Base-by-base conservation (phyloP, 2,329 filamentous ascomycete genomes). In the Bertia moriformis region DNA sequence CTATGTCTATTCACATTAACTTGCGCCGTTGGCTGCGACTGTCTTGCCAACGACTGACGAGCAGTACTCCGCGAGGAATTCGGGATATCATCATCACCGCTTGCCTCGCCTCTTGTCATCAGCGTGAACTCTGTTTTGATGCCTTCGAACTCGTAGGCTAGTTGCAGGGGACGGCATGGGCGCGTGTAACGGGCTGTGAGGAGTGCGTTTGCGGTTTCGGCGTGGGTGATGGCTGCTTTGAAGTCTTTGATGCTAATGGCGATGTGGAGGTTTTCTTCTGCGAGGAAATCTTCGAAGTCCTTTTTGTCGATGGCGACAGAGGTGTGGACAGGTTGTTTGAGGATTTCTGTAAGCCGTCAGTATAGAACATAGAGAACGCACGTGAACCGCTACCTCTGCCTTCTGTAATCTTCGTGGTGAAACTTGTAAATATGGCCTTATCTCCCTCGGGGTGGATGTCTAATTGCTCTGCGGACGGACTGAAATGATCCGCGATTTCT, bases 161-260 rank as follows among this genome's bases (percentile, higher is more conserved):
- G 66, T 44, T 78, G 73, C 44, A 79, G 51, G 3, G 75, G 75
- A 19, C 71, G 64, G 22, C 64, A 71, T 3, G 75, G 72, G 17
- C 63, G 61, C 2, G 73, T 78, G 48, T 77, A 79, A 40, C 62
- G 63, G 22, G 72, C 72, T 27, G 63, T 68, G 12, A 80, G 58
- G 4, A 58, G 60, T 2, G 63, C 63, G 47, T 67, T 66, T 20
- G 74, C 57, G 1, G 70, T 70, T 44, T 77, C 72, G 4, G 75
- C 74, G 50, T 80, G 74, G 1, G 65, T 59, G 18, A 79, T 70
- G 18, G 77, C 71, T 4, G 75, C 69, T 49, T 73, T 74, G 60
- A 80, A 80, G 50, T 80, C 75, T 50, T 75, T 79, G 41, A 78
- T 66, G 47, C 65, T 75, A 45, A 78, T 76, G 38, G 72, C 66